Evolutionary conservation across 164 flowering plant species (phyloP).

Genomic region (Umbellularia californica): DNA sequence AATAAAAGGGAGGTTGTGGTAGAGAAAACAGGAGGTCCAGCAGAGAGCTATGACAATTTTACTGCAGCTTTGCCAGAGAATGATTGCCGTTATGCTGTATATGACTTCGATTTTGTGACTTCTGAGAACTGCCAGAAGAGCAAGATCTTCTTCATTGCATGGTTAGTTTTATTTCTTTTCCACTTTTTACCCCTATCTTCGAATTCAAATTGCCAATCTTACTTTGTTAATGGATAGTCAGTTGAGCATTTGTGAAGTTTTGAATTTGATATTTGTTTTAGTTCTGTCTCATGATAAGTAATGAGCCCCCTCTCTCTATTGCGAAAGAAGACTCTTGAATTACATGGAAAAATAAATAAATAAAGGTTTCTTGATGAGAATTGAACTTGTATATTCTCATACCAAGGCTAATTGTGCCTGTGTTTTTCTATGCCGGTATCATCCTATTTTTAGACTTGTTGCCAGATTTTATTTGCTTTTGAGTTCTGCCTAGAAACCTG

Average conservation of each 20-base stretch:
- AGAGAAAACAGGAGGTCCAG: constrained; percentile 75
- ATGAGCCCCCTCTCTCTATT: too few relatives aligned
- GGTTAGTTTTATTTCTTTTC: constrained; percentile 40
- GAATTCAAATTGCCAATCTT: not conserved
- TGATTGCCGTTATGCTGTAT: constrained; percentile 84
- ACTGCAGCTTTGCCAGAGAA: constrained; percentile 69
- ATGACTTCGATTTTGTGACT: constrained; percentile 79
- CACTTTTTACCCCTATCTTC: not conserved
- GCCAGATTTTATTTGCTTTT: not conserved
- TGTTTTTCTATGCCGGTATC: not conserved
- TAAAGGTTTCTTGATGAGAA: not conserved
- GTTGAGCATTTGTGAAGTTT: not conserved
- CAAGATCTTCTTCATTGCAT: constrained; percentile 87
- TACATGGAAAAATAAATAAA: too few relatives aligned
- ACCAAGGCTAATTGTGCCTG: not conserved
- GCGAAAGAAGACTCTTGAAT: too few relatives aligned
- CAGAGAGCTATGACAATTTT: constrained; percentile 78
- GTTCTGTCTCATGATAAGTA: not conserved
- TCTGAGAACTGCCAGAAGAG: constrained; percentile 86
- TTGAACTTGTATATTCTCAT: not conserved
- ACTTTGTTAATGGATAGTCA: not conserved
- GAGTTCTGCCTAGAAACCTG: not conserved
- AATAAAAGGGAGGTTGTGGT: constrained; percentile 74
- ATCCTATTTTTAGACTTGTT: not conserved
- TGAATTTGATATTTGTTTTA: not conserved